Evolutionary conservation across 768 basidiomycete species (phyloP).

Genomic region (Mrakia blollopis): DNA sequence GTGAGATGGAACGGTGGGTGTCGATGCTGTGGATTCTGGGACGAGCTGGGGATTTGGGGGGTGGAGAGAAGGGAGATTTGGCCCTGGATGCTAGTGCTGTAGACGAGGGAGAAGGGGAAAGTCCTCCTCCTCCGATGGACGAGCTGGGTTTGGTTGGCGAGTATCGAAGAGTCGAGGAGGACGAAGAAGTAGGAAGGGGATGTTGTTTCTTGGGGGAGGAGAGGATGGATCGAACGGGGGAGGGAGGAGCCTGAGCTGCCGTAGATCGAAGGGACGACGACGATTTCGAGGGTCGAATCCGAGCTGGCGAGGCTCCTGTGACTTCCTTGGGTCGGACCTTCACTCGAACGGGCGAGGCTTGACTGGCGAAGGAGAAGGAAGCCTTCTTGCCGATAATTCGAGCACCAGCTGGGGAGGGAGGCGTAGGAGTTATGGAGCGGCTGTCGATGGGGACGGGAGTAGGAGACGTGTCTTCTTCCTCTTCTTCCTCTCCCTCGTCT

Average conservation of each 20-base stretch:
- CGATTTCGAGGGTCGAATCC: slow-evolving; percentile 21
- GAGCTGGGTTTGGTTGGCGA: background rate
- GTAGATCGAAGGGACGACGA: background rate
- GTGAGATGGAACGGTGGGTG: background rate
- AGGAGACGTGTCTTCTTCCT: too few relatives aligned
- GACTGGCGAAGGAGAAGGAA: slow-evolving; percentile 32
- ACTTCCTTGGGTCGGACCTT: slow-evolving; percentile 15
- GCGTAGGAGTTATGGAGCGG: too few relatives aligned
- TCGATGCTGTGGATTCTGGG: background rate
- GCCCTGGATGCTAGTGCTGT: background rate
- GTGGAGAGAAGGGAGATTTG: background rate
- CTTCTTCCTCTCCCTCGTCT: background rate
- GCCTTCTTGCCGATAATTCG: slow-evolving; percentile 12
- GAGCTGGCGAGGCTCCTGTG: background rate
- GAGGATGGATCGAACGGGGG: background rate
- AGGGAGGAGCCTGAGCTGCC: slow-evolving; percentile 8
- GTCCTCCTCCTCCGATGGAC: background rate
- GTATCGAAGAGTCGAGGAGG: background rate
- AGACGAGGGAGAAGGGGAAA: too few relatives aligned
- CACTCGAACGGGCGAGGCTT: slow-evolving; percentile 30
- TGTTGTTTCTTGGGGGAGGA: background rate
- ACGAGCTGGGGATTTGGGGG: background rate
- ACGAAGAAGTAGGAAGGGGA: background rate
- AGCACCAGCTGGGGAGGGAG: background rate
- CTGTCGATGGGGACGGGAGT: too few relatives aligned